Evolutionary conservation across 2,329 filamentous ascomycete genomes (phyloP).

Genomic region (Diplocarpon mali): DNA sequence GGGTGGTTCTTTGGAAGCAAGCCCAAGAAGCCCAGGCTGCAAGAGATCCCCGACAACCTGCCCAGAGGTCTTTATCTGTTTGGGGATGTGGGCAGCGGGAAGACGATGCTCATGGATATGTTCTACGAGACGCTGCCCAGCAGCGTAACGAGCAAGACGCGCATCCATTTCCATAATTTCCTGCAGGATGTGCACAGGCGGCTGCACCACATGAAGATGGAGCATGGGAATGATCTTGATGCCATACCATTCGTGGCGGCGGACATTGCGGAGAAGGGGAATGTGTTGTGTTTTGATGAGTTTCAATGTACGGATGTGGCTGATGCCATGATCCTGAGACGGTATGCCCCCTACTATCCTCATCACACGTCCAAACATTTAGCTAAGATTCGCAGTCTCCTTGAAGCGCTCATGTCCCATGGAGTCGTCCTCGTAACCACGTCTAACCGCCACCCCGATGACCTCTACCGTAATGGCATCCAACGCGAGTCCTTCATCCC

Average conservation of each 20-base stretch:
- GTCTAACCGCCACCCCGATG: conserved; percentile 90
- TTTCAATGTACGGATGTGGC: conserved; percentile 98
- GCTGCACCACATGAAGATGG: conserved; percentile 80
- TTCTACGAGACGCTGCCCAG: conserved; percentile 87
- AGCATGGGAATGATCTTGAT: conserved; percentile 81
- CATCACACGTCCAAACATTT: background rate
- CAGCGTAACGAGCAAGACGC: conserved; percentile 70
- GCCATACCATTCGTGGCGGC: conserved; percentile 86
- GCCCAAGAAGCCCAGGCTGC: conserved; percentile 27
- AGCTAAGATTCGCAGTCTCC: conserved; percentile 39
- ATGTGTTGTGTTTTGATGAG: conserved; percentile 93
- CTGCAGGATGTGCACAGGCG: conserved; percentile 96
- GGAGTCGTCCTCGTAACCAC: conserved; percentile 96
- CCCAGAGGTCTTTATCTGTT: conserved; percentile 90
- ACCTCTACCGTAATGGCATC: conserved; percentile 96
- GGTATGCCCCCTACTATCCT: conserved; percentile 33
- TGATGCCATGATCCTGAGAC: conserved; percentile 92
- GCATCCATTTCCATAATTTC: conserved; percentile 98
- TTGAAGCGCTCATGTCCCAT: conserved; percentile 88
- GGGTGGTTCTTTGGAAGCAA: conserved; percentile 48
- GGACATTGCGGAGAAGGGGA: conserved; percentile 77
- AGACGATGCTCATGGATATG: conserved; percentile 99
- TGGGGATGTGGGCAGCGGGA: conserved; percentile 92
- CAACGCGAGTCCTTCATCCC: conserved; percentile 93
- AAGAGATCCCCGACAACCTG: conserved; percentile 56